These are phyloP conservation scores for Tuber brumale DNA, from an alignment of 495 filamentous ascomycete species.

Conservation along the genomic window DNA sequence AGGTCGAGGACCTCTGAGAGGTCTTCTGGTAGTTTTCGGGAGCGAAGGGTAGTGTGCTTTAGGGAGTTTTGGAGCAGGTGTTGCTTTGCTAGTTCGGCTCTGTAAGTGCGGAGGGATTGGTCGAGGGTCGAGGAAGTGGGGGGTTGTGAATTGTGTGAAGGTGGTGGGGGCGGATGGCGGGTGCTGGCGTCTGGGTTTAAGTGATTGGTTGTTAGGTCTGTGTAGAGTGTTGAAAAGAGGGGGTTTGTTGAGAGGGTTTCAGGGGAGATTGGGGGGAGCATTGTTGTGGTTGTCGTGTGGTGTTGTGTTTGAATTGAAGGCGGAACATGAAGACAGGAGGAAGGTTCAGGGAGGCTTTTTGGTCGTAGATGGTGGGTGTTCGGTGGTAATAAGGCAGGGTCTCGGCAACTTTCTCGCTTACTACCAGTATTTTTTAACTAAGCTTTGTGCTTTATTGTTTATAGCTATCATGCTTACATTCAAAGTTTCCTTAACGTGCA, in stretches of 20 bases:
- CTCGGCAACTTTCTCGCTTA: background rate
- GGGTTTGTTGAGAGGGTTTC: slow-evolving; percentile 33
- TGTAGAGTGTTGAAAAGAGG: slow-evolving; percentile 32
- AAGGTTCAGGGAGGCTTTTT: background rate
- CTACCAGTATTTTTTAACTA: too few relatives aligned
- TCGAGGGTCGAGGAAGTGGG: background rate
- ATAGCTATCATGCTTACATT: too few relatives aligned
- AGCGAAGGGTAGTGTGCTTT: slow-evolving; percentile 18
- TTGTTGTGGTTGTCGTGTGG: slow-evolving; percentile 14
- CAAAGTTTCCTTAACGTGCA: too few relatives aligned
- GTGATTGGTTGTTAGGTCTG: slow-evolving; percentile 32
- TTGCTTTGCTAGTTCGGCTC: slow-evolving; percentile 39
- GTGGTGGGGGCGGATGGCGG: slow-evolving; percentile 25
- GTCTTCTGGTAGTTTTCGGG: slow-evolving; percentile 31
- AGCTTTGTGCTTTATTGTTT: too few relatives aligned
- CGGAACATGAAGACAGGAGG: background rate
- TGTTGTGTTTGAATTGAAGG: background rate
- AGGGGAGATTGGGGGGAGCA: slow-evolving; percentile 36
- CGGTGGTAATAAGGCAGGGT: background rate
- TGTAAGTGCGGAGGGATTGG: slow-evolving; percentile 38
- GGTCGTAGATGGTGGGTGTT: background rate
- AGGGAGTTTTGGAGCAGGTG: slow-evolving; percentile 35
- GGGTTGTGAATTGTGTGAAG: slow-evolving; percentile 32
- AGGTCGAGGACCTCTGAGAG: slow-evolving; percentile 39
- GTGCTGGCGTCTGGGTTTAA: slow-evolving; percentile 36